Evolutionary conservation across 805 yeast genomes (phyloP).

Genomic region (Myxozyma vanderwaltii): DNA sequence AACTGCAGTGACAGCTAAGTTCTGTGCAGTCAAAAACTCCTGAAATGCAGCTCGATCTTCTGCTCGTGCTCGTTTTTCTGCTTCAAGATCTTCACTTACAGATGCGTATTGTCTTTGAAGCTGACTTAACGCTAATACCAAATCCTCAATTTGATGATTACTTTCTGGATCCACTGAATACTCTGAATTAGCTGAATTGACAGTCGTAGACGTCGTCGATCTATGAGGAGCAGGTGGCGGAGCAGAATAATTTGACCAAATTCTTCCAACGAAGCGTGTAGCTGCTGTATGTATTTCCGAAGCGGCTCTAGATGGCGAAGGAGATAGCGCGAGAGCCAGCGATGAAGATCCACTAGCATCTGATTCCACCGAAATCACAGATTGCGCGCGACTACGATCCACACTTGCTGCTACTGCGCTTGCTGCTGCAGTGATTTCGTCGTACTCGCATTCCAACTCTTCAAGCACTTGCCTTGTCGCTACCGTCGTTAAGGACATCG

Average conservation of each 20-base stretch:
- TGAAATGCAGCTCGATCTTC: slow-evolving; percentile 21
- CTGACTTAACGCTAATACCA: slow-evolving; percentile 27
- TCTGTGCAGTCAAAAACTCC: slow-evolving; percentile 7
- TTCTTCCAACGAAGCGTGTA: slow-evolving; percentile 28
- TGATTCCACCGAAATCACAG: neutral
- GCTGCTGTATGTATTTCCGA: slow-evolving; percentile 32
- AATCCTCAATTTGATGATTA: slow-evolving; percentile 33
- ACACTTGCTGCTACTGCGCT: neutral
- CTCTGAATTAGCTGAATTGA: neutral
- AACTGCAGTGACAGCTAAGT: neutral
- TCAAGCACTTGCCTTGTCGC: slow-evolving; percentile 28
- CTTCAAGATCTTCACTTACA: slow-evolving; percentile 32
- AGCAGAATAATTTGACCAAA: slow-evolving; percentile 19
- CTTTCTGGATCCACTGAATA: slow-evolving; percentile 15
- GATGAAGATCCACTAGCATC: neutral
- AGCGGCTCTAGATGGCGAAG: slow-evolving; percentile 21
- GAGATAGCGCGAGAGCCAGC: neutral
- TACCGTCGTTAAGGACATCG: slow-evolving; percentile 32
- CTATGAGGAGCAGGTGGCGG: neutral
- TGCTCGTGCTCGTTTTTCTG: slow-evolving; percentile 29
- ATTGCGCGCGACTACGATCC: neutral
- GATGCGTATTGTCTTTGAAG: slow-evolving; percentile 32
- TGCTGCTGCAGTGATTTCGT: neutral
- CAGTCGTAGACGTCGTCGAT: neutral
- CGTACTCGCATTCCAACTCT: slow-evolving; percentile 25